These are phyloP conservation scores for Arachis stenosperma DNA, from an alignment of 306 rosid species.

Conservation along the genomic window DNA sequence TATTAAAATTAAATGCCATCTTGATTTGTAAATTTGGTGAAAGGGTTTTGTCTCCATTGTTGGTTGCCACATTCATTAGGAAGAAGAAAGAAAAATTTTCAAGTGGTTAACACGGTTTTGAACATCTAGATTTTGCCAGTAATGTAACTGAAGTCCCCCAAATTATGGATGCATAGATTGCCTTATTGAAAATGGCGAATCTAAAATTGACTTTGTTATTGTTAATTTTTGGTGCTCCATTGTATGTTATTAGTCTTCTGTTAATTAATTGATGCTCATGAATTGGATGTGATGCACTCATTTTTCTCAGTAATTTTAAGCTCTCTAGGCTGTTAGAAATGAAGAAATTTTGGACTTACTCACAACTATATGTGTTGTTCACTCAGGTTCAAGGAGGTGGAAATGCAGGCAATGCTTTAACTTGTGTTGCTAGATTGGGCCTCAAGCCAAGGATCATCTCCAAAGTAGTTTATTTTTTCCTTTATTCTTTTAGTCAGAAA, in stretches of 20 bases:
- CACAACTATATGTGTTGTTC: slow-evolving; percentile 3
- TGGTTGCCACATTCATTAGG: no score
- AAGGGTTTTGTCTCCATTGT: no score
- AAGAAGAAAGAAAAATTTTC: no score
- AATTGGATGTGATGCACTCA: neutral
- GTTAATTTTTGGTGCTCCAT: neutral
- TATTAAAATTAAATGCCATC: no score
- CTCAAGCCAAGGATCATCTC: slow-evolving; percentile 75
- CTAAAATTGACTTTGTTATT: no score
- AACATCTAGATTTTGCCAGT: no score
- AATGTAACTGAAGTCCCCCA: no score
- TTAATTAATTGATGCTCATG: neutral
- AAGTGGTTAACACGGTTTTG: no score
- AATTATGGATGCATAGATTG: no score
- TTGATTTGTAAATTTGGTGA: no score
- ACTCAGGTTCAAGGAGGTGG: slow-evolving; percentile 97
- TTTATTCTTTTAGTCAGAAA: neutral
- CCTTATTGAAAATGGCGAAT: no score
- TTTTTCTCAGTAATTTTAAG: slow-evolving; percentile 6
- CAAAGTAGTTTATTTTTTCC: slow-evolving; percentile 53
- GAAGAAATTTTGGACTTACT: neutral
- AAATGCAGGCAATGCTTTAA: slow-evolving; percentile 76
- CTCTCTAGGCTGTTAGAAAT: slow-evolving; percentile 1
- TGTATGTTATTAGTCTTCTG: no score
- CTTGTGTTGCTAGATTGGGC: slow-evolving; percentile 89